Evolutionary conservation across 805 yeast species (phyloP).

Genomic region (Candida sphagnicola): DNA sequence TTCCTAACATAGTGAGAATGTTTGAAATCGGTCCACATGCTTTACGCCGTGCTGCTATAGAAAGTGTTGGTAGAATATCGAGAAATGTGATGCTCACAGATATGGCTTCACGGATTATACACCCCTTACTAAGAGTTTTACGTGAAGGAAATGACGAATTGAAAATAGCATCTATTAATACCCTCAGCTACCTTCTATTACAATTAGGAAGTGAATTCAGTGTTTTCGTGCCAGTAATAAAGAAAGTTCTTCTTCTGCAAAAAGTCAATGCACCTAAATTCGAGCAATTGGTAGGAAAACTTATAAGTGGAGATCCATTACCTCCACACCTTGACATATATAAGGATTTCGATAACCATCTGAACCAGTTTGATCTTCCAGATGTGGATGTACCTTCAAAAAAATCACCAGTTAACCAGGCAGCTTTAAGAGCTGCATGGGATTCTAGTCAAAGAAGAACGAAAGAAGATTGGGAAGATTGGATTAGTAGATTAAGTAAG

Average conservation of each 20-base stretch:
- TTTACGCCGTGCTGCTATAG: slow-evolving; percentile 70
- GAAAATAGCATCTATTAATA: slow-evolving; percentile 64
- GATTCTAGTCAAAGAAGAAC: slow-evolving; percentile 86
- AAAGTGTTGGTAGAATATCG: slow-evolving; percentile 77
- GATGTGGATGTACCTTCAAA: slow-evolving; percentile 67
- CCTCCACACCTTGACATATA: slow-evolving; percentile 73
- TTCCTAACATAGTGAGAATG: slow-evolving; percentile 81
- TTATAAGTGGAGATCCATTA: slow-evolving; percentile 79
- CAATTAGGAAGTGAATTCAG: slow-evolving; percentile 82
- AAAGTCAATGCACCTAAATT: slow-evolving; percentile 69
- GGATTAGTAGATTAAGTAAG: slow-evolving; percentile 85
- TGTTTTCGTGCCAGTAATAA: slow-evolving; percentile 81
- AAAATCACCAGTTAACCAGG: slow-evolving; percentile 67
- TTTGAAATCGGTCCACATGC: slow-evolving; percentile 66
- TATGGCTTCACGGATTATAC: slow-evolving; percentile 86
- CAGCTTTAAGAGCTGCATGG: slow-evolving; percentile 78
- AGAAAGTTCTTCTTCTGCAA: slow-evolving; percentile 57
- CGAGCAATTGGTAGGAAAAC: slow-evolving; percentile 75
- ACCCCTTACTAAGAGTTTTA: slow-evolving; percentile 74
- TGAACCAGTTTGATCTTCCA: slow-evolving; percentile 44
- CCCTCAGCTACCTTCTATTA: slow-evolving; percentile 70
- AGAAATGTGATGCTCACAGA: slow-evolving; percentile 71
- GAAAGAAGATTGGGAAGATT: slow-evolving; percentile 96
- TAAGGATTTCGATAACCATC: slow-evolving; percentile 47
- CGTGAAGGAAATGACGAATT: slow-evolving; percentile 52